Base-by-base conservation (phyloP, 331 rosid genomes). In the Stylosanthes scabra region DNA sequence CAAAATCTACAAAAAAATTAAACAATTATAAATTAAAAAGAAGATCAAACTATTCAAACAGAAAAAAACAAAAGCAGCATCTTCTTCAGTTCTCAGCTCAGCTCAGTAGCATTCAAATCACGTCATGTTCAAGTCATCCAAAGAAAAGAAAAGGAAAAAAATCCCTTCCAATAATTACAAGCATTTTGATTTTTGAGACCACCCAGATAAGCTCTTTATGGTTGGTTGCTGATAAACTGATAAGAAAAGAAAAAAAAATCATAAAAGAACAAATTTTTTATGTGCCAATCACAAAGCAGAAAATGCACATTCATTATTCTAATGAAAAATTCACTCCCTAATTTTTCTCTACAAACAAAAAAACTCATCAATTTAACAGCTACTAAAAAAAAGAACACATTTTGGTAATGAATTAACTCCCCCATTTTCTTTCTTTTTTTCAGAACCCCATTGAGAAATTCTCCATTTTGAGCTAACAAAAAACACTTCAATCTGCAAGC, bases 141-240 rank as follows among this genome's bases (percentile, higher is more conserved):
- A 6, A 34, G 6, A 6, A 34, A 34, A 34, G 6, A 6, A 34
- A 34, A 29, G 68, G 39, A 60, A 66, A 50, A n/a, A 68, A 60
- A 86, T 82, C 86, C 84, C 78, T 77, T 41, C 66, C 52, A 74
- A 74, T 55, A 52, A 69, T 66, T 42, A 64, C 41, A 71, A 63
- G 39, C 61, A 74, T 61, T 67, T 74, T 59, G 72, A 45, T 7
- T 61, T 67, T 74, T 59, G 80, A 45, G 10, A 14, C 68, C 47
- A 74, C 13, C 78, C 64, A 62, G 65, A 69, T 41, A 68, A 31
- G 28, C 66, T 41, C 58, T 27, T 73, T 74, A 77, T 70, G 74
- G 74, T 69, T 70, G 74, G 74, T 69, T 72, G 57, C 78, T 63
- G 14, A 72, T 79, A 71, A 69, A 78, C 60, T 39, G 1, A 62